Percentiles rank a stretch among this genome's conserved stretches.
Conservation (phyloP, 257 asterid genomes). For the Solanum virginianum region DNA sequence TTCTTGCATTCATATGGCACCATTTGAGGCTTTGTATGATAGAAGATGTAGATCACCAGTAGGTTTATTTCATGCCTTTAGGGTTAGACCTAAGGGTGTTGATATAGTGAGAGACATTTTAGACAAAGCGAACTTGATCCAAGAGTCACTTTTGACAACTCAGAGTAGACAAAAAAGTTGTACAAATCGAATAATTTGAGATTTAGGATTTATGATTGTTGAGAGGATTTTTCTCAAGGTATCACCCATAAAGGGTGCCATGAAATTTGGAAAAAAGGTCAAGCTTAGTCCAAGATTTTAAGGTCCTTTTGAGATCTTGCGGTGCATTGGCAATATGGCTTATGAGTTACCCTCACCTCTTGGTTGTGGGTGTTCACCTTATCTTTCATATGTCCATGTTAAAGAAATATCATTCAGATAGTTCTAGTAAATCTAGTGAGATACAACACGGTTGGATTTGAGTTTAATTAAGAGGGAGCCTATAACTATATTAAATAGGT, state of each 20-base stretch:
- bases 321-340: neutral
- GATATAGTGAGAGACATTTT: neutral
- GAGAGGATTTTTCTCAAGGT: neutral
- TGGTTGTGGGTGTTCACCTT: neutral
- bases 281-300: neutral
- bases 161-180: neutral
- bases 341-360: neutral
- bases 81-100: neutral
- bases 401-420: neutral
- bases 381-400: neutral
- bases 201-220: neutral
- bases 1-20: neutral
- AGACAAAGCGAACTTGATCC: neutral
- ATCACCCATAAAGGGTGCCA: neutral
- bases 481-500: neutral
- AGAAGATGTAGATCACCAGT: neutral
- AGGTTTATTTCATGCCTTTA: neutral
- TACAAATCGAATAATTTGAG: neutral
- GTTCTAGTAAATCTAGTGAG: neutral
- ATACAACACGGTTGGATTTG: neutral
- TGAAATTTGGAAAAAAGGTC: neutral
- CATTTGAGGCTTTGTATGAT: neutral
- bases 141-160: neutral
- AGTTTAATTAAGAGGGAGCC: neutral
- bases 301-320: neutral